Conservation (phyloP, 1,284 basidiomycete species). For the Moesziomyces parantarcticus region DNA sequence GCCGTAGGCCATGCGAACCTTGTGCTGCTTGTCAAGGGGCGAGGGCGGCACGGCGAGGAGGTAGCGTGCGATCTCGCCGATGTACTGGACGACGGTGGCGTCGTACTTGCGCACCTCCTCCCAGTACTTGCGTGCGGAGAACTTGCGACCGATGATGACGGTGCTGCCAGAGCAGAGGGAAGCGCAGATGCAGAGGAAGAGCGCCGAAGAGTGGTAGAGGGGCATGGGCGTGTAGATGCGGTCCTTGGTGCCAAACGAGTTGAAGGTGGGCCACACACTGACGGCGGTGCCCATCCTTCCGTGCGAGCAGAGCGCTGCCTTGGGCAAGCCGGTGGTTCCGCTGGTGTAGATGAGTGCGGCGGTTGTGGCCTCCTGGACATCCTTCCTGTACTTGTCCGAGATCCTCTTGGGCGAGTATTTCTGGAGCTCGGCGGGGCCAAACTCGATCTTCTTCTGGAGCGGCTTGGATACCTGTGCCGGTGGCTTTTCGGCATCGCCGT, state of each 20-base stretch:
- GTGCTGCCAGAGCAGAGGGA: conserved; percentile 57
- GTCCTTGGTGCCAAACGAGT: conserved; percentile 51
- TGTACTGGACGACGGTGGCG: conserved; percentile 68
- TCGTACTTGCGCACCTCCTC: conserved; percentile 63
- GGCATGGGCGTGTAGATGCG: conserved; percentile 69
- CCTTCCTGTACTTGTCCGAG: conserved; percentile 43
- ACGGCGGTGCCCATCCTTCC: conserved; percentile 61
- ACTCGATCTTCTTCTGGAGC: conserved; percentile 33
- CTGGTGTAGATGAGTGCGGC: conserved; percentile 61
- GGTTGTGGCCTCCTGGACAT: conserved; percentile 41
- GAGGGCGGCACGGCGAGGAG: conserved; percentile 65
- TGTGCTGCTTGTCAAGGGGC: conserved; percentile 66
- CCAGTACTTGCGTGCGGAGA: conserved; percentile 67
- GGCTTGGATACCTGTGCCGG: conserved; percentile 25
- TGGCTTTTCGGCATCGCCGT: conserved; percentile 45
- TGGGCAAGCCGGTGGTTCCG: conserved; percentile 66
- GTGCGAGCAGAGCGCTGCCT: conserved; percentile 67
- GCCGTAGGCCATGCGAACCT: conserved; percentile 68
- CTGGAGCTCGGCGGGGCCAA: conserved; percentile 49
- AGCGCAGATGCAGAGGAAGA: conserved; percentile 64
- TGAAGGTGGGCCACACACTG: conserved; percentile 56
- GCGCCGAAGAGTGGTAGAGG: conserved; percentile 63
- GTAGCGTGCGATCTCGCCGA: conserved; percentile 67
- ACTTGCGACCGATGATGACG: conserved; percentile 68
- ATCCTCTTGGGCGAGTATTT: conserved; percentile 47